Base-by-base conservation (phyloP, 2,329 filamentous ascomycete genomes). In the Penicillium sp. region DNA sequence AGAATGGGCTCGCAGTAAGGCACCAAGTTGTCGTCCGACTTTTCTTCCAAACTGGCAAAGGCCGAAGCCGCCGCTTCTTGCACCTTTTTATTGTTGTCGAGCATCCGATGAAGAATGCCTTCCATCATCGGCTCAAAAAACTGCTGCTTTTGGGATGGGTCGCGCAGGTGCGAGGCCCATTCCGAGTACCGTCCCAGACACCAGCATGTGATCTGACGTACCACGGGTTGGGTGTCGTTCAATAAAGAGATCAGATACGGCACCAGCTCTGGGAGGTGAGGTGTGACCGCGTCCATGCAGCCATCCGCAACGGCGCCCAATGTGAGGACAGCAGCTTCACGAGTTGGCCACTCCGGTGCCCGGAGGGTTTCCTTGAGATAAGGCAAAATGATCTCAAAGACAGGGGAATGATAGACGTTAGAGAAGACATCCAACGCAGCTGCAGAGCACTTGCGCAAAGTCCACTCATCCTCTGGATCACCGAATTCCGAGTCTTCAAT, bases 61-160 rank as follows among this genome's bases (percentile, higher is more conserved):
- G 90, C 90, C 3, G 90, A 96, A 1, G 90, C 90, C 16, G 85
- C 92, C 11, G 92, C 90, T 65, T 96, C 90, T 61, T 98, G 92
- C 1, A 98, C 92, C 62, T 90, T 88, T 72, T 98, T 98, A 74
- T 96, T 96, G 61, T 79, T 82, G 66, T 98, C 92, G 31, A 98
- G 73, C 92, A 98, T 98, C 59, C 89, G 85, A 44, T 80, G 81
- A 40, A 98, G 70, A 32, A 98, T 89, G 4, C 90, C 92, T 47
- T 95, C 90, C 88, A 98, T 95, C 76, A 96, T 85, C 0, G 90
- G 90, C 55, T 92, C 84, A 55, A 98, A 98, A 64, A 79, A 95
- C 40, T 79, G 76, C 35, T 82, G 76, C 56, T 82, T 83, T 47
- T 88, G 77, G 12, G 70, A 68, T 11, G 74, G 74, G 33, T 83